Percentiles rank a stretch among this genome's conserved stretches.
Evolutionary conservation across 2,329 filamentous ascomycete genomes (phyloP).

Genomic region (Xylaria sp.): DNA sequence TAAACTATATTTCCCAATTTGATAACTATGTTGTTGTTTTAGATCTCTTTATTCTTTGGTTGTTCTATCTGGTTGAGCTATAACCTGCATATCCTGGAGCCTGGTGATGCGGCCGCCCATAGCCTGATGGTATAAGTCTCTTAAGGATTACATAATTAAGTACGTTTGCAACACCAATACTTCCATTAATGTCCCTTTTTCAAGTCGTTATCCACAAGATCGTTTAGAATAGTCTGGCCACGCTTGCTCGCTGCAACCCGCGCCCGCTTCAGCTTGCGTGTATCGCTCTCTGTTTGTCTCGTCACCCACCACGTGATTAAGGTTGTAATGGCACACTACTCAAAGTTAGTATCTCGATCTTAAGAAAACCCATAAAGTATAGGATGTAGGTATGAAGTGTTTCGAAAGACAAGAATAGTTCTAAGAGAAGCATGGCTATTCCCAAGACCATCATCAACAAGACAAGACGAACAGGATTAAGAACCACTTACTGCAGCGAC

Average conservation of each 20-base stretch:
- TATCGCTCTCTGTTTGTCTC: constrained; percentile 57
- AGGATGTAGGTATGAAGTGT: background rate
- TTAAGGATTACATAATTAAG: too few species aligned
- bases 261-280: constrained; percentile 56
- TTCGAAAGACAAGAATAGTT: background rate
- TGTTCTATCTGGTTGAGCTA: too few species aligned
- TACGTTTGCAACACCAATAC: background rate
- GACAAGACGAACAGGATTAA: background rate
- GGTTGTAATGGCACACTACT: constrained; percentile 54
- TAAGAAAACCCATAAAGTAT: too few species aligned
- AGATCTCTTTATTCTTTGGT: too few species aligned
- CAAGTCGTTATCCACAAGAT: constrained; percentile 55
- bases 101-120: background rate
- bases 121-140: background rate
- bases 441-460: background rate
- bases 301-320: constrained; percentile 59
- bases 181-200: constrained; percentile 30
- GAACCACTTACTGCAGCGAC: constrained; percentile 50
- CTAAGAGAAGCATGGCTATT: background rate
- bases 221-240: constrained; percentile 56
- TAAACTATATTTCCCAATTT: too few species aligned
- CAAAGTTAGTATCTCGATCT: constrained; percentile 3
- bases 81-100: too few species aligned
- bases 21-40: too few species aligned
- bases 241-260: constrained; percentile 55